Conservation (phyloP, 805 yeast genomes). For the Pichia californica region DNA sequence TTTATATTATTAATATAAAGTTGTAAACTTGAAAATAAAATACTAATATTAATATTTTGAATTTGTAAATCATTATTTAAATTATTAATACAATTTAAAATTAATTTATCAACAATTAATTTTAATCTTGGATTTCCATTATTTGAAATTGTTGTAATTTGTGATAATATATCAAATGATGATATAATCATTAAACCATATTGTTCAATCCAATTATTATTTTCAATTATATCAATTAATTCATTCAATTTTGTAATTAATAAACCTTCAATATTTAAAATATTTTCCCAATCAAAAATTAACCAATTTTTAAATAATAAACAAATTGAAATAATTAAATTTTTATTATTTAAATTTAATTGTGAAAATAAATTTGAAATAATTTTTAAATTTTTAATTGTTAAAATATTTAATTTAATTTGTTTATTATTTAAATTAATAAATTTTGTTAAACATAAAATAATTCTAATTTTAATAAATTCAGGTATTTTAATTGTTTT, state of each 20-base stretch:
- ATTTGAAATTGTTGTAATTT: background rate
- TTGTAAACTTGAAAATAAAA: constrained; percentile 1
- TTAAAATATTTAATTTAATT: too few relatives aligned
- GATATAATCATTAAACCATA: background rate
- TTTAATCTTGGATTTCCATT: background rate
- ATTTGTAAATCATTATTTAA: background rate
- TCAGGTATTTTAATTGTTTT: background rate
- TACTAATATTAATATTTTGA: constrained; percentile 1
- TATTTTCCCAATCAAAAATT: constrained; percentile 4
- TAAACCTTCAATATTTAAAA: constrained; percentile 1
- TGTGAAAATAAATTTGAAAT: background rate
- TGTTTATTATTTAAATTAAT: too few relatives aligned
- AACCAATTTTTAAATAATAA: constrained; percentile 3
- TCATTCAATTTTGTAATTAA: constrained; percentile 1
- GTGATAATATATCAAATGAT: background rate
- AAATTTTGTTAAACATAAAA: constrained; percentile 1
- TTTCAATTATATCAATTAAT: background rate
- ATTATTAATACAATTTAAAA: background rate
- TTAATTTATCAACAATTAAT: background rate
- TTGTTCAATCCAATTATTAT: constrained; percentile 3
- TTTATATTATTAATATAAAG: background rate
- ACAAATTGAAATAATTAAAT: background rate
- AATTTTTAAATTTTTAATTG: background rate
- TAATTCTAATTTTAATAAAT: background rate
- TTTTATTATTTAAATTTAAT: background rate